Evolutionary conservation across 1,284 basidiomycete genomes (phyloP).

Genomic region (Hemileccinum hortonii): DNA sequence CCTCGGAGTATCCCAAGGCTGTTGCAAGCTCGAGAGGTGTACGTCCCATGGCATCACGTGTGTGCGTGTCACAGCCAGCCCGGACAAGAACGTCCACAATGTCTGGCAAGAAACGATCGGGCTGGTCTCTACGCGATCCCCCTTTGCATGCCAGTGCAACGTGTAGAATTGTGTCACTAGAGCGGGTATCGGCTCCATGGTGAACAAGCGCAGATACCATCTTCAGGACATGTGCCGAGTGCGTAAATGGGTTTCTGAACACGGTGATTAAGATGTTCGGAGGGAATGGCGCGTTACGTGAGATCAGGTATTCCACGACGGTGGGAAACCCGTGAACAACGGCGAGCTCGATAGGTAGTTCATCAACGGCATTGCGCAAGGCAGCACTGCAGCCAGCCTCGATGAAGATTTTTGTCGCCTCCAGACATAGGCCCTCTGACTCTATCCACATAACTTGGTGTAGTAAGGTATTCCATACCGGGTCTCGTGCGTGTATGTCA

Average conservation of each 20-base stretch:
- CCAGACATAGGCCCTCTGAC: neutral
- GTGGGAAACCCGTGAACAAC: too few species aligned
- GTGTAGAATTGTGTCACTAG: neutral
- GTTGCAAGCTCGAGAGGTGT: neutral
- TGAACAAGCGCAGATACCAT: neutral
- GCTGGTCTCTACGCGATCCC: too few species aligned
- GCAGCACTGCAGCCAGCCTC: neutral
- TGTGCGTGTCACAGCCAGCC: neutral
- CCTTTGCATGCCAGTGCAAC: neutral
- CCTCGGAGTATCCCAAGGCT: neutral
- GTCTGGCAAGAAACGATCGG: too few species aligned
- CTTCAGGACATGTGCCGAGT: too few species aligned
- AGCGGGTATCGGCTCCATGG: neutral
- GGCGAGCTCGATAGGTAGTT: too few species aligned
- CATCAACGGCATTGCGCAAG: neutral
- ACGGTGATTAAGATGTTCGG: neutral
- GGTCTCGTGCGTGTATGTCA: too few species aligned
- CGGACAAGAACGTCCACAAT: neutral
- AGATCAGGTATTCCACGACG: constrained; percentile 3
- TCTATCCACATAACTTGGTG: too few species aligned
- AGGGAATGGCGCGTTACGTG: neutral
- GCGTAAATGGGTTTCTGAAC: too few species aligned
- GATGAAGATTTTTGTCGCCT: neutral
- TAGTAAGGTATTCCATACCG: too few species aligned
- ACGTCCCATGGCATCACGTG: neutral